Evolutionary conservation across 2,329 filamentous ascomycete species (phyloP).

Genomic region (Tolypocladium cylindrosporum): DNA sequence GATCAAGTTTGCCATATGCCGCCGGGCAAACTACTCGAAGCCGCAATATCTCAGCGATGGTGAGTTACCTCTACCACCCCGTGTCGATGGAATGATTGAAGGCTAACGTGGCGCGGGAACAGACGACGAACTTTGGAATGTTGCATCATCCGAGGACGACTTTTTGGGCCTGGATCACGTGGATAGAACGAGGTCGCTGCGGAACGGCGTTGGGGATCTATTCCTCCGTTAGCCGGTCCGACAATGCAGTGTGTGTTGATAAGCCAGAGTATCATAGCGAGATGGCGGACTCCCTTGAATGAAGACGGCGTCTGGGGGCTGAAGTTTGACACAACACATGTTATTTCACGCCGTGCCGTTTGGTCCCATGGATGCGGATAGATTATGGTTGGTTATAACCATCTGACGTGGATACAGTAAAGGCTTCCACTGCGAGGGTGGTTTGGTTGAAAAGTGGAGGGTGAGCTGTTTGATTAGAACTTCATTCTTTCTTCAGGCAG

Average conservation of each 20-base stretch:
- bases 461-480: neutral
- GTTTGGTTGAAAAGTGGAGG: neutral
- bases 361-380: neutral
- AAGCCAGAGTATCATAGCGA: neutral
- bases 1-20: slow-evolving; percentile 85
- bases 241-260: neutral
- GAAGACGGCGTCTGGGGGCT: slow-evolving; percentile 2
- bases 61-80: slow-evolving; percentile 33
- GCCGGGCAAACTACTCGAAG: slow-evolving; percentile 62
- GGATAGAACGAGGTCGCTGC: slow-evolving; percentile 47
- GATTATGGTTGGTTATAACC: neutral
- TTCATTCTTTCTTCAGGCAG: neutral
- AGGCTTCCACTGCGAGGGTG: neutral
- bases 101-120: neutral
- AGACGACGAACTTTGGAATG: slow-evolving; percentile 51
- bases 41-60: slow-evolving; percentile 81
- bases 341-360: neutral
- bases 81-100: neutral
- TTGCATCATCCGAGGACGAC: slow-evolving; percentile 45
- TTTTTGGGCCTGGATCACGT: slow-evolving; percentile 56
- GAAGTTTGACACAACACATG: neutral
- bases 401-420: neutral
- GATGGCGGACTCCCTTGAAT: neutral
- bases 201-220: slow-evolving; percentile 53
- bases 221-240: slow-evolving; percentile 37